Base-by-base conservation (phyloP, 805 yeast genomes). In the Blastobotrys chiropterorum region DNA sequence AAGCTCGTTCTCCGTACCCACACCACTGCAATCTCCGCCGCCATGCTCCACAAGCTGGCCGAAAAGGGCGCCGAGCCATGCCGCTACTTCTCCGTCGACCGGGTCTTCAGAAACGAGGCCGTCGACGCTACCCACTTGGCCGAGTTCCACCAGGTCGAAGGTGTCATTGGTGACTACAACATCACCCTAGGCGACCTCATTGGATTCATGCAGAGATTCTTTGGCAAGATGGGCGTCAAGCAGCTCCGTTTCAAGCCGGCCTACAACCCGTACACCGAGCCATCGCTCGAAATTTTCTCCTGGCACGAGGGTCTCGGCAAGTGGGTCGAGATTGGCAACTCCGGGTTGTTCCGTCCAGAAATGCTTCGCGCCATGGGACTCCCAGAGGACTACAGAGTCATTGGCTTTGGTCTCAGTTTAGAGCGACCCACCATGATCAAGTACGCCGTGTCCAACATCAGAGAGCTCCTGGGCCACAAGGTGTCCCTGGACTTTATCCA, bases 381-480 rank as follows among this genome's bases (percentile, higher is more conserved):
- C 65, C 99, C 99, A 54, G 84, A 84, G 75, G 86, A 88, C 67
- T 72, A 95, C 75, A 80, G 97, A 69, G 98, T 92, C 11, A 79
- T 90, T 59, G 99, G 99, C 56, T 94, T 95, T 90, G 99, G 99
- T 65, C 77, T 94, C 63, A 86, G 96, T 20, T 78, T 94, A 68
- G 99, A 94, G 73, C 85, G 99, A 75, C 99, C 99, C 58, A 94
- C 99, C 31, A 94, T 94, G 99, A 94, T 94, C 71, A 94, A 92
- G 73, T 94, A 94, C 67, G 95, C 85, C 54, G 96, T 94, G 53
- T 84, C 89, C 60, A 94, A 94, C 70, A 94, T 94, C 64, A 85
- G 99, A 77, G 99, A 94, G 71, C 75, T 94, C 64, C 77, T 94
- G 67, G 99, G 99, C 55, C 99, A 94, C 72, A 94, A 95, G 76